phyloP scores from a whole-genome alignment of 306 rosid species.

The Pachyrhizus erosus region DNA sequence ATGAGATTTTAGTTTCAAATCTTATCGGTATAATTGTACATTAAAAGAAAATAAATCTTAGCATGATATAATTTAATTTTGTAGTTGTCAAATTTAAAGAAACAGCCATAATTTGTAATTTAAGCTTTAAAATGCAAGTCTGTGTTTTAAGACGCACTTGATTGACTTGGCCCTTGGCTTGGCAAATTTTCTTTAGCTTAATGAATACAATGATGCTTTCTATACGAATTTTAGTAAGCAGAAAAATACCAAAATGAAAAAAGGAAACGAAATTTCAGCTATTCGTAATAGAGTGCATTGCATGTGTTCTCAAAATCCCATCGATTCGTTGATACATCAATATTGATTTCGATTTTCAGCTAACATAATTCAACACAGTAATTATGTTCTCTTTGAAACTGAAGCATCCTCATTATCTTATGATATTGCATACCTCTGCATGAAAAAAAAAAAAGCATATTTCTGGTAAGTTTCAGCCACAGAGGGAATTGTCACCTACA shows the following conservation, averaged over 20 bases:
- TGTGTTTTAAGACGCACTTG: neutral
- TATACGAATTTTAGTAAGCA: neutral
- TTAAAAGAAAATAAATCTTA: too few relatives aligned
- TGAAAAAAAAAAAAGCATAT: constrained; percentile 19
- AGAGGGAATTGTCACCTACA: constrained; percentile 15
- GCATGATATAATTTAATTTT: too few relatives aligned
- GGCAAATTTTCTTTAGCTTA: neutral
- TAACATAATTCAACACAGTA: neutral
- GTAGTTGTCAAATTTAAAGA: too few relatives aligned
- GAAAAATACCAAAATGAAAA: neutral
- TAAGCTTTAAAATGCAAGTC: neutral
- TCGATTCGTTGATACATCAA: constrained; percentile 24
- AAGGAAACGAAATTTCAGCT: neutral
- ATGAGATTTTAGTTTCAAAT: too few relatives aligned
- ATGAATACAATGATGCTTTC: neutral
- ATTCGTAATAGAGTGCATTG: neutral
- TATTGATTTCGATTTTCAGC: constrained; percentile 14
- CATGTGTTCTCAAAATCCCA: neutral
- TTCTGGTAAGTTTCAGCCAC: constrained; percentile 28
- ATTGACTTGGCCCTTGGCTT: neutral
- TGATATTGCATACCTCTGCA: neutral
- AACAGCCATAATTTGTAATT: neutral
- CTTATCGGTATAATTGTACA: too few relatives aligned
- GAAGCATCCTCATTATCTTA: constrained; percentile 15
- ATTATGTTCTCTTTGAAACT: constrained; percentile 24